Conservation (phyloP, 129 eudicot genomes). For the Tagetes erecta region DNA sequence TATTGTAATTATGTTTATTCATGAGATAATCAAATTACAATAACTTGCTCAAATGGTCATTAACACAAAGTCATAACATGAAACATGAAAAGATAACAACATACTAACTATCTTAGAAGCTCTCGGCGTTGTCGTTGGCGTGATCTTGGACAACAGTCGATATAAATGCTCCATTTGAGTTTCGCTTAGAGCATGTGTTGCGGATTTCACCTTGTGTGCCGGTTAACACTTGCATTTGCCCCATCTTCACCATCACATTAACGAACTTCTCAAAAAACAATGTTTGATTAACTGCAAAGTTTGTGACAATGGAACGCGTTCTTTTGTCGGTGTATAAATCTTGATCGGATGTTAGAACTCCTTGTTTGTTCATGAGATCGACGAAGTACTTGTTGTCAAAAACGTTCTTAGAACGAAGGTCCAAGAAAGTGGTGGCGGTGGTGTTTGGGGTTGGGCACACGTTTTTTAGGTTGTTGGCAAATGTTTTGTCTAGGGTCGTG, state of each 20-base stretch:
- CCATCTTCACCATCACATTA: conserved; percentile 65
- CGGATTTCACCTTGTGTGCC: conserved; percentile 71
- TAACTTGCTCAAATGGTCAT: conserved; percentile 3
- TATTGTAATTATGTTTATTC: conserved; percentile 26
- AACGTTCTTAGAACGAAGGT: conserved; percentile 53
- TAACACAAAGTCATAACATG: background rate
- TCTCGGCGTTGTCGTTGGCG: conserved; percentile 11
- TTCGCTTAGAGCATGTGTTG: conserved; percentile 49
- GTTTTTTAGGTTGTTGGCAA: conserved; percentile 47
- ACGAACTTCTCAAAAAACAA: conserved; percentile 71
- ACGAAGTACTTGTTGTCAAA: conserved; percentile 76
- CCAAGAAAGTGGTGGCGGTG: conserved; percentile 44
- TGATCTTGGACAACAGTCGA: conserved; percentile 37
- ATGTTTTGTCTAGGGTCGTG: conserved; percentile 51
- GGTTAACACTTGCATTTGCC: conserved; percentile 64
- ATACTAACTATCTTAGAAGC: conserved; percentile 22
- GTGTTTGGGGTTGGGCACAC: conserved; percentile 41
- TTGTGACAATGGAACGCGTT: conserved; percentile 51
- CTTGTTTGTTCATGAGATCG: conserved; percentile 66
- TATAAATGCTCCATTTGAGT: conserved; percentile 36
- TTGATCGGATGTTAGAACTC: conserved; percentile 62
- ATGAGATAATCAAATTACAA: conserved; percentile 27
- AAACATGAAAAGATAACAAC: conserved; percentile 26
- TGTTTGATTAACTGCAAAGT: conserved; percentile 63
- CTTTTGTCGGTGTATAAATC: conserved; percentile 55